A percentile compares a stretch with the other conserved stretches of the same genome.
phyloP scores from a whole-genome alignment of 225 moss, liverwort and hornwort species.

The Bryum argenteum region DNA sequence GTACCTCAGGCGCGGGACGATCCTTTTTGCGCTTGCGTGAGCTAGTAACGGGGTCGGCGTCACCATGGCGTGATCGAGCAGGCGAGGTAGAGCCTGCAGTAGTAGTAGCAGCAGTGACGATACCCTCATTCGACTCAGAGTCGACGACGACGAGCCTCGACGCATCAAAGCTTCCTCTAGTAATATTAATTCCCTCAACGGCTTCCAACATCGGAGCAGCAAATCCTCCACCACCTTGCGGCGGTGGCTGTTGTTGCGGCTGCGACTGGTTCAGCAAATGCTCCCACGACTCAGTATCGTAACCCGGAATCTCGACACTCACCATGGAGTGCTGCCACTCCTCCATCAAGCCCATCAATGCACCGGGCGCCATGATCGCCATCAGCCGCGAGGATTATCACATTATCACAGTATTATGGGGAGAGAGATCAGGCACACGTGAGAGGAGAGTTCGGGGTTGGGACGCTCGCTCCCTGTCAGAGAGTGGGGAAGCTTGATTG shows the following conservation, averaged over 20 bases:
- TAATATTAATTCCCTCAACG: constrained; percentile 46
- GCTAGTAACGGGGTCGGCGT: background rate
- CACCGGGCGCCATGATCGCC: constrained; percentile 27
- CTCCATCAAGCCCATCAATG: background rate
- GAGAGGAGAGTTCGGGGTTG: no score
- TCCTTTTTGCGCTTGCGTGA: constrained; percentile 24
- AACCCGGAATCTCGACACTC: background rate
- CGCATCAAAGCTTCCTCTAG: constrained; percentile 22
- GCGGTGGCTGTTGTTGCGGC: constrained; percentile 21
- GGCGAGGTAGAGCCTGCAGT: background rate
- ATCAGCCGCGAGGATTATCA: background rate
- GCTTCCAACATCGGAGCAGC: constrained; percentile 41
- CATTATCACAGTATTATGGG: background rate
- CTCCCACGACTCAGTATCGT: constrained; percentile 6
- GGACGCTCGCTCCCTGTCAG: background rate
- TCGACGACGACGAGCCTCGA: constrained; percentile 11
- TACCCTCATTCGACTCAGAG: no score
- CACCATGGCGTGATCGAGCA: constrained; percentile 4
- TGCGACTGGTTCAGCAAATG: background rate
- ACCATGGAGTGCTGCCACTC: background rate
- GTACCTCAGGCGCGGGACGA: constrained; percentile 1
- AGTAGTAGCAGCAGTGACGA: background rate
- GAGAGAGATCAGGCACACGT: no score
- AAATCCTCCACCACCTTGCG: no score
- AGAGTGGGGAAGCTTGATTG: background rate